Evolutionary conservation across 495 filamentous ascomycete species (phyloP).

Genomic region (Penicillium dipodomyicola): DNA sequence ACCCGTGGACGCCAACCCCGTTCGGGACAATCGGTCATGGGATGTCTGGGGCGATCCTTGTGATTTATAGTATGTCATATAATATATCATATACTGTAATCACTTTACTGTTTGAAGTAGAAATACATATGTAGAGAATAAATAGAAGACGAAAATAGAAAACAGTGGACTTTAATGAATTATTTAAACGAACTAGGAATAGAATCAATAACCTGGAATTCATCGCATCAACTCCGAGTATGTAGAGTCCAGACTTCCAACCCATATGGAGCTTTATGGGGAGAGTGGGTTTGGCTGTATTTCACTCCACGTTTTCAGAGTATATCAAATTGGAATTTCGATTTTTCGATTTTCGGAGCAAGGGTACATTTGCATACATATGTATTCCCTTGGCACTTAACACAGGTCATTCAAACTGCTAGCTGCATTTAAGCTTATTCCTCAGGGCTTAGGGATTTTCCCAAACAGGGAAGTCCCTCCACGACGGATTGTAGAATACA

Average conservation of each 20-base stretch:
- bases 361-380: background rate
- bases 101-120: background rate
- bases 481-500: background rate
- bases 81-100: background rate
- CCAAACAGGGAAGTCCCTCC: background rate
- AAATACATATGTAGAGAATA: background rate
- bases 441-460: background rate
- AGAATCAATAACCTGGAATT: background rate
- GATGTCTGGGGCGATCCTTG: slow-evolving; percentile 15
- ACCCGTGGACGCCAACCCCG: slow-evolving; percentile 2
- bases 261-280: slow-evolving; percentile 10
- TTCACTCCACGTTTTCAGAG: slow-evolving; percentile 5
- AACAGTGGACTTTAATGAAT: no score
- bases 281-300: slow-evolving; percentile 2
- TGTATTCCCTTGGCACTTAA: background rate
- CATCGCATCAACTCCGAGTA: slow-evolving; percentile 9
- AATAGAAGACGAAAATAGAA: no score
- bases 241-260: background rate
- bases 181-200: background rate
- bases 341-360: background rate
- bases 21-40: slow-evolving; percentile 27
- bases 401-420: background rate
- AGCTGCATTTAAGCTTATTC: background rate
- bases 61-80: background rate
- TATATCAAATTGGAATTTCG: background rate